These are phyloP conservation scores for Fusarium aywerte DNA, from an alignment of 2,329 filamentous ascomycete species.

Conservation along the genomic window DNA sequence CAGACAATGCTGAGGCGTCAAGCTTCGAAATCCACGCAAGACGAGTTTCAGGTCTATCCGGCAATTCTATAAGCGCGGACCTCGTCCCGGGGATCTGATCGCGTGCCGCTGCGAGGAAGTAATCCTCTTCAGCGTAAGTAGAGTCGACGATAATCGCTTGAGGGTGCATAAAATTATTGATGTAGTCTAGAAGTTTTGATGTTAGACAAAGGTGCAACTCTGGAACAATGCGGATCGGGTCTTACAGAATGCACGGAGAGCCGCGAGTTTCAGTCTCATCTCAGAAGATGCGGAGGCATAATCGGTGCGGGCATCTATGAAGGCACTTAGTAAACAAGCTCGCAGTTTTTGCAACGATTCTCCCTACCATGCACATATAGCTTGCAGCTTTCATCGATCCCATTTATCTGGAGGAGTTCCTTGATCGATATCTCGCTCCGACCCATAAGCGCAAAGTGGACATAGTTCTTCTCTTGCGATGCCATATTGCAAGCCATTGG, in stretches of 20 bases:
- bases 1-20: slow-evolving; percentile 75
- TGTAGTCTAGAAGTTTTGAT: slow-evolving; percentile 62
- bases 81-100: slow-evolving; percentile 62
- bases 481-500: slow-evolving; percentile 92
- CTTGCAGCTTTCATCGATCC: slow-evolving; percentile 76
- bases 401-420: slow-evolving; percentile 80
- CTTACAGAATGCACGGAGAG: slow-evolving; percentile 72
- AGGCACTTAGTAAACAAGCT: slow-evolving; percentile 29
- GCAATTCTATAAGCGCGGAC: slow-evolving; percentile 79
- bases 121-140: slow-evolving; percentile 72
- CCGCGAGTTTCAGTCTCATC: slow-evolving; percentile 72
- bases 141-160: slow-evolving; percentile 80
- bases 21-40: slow-evolving; percentile 83
- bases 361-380: slow-evolving; percentile 67
- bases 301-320: slow-evolving; percentile 79
- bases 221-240: slow-evolving; percentile 6
- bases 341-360: not conserved
- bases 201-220: slow-evolving; percentile 14
- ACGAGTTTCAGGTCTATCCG: slow-evolving; percentile 68
- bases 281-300: slow-evolving; percentile 76
- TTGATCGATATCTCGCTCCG: slow-evolving; percentile 75
- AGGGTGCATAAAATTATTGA: slow-evolving; percentile 79
- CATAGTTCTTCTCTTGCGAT: slow-evolving; percentile 71
- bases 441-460: slow-evolving; percentile 85
- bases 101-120: slow-evolving; percentile 71